Evolutionary conservation across 768 basidiomycete species (phyloP).

Genomic region (Austroboletus eburneus): DNA sequence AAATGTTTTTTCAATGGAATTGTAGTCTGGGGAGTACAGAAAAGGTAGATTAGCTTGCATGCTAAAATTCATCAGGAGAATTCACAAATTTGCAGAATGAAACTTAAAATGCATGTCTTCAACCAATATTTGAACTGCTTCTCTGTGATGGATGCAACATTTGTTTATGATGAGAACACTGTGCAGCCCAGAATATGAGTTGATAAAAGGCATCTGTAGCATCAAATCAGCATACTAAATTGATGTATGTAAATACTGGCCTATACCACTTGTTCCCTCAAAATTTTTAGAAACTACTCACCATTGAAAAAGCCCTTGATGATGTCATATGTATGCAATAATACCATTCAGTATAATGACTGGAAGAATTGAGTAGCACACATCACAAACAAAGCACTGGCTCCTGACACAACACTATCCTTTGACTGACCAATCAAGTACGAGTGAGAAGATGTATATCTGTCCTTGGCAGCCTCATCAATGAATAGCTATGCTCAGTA

Average conservation of each 20-base stretch:
- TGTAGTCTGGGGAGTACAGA: slow-evolving; percentile 8
- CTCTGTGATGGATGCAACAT: slow-evolving; percentile 21
- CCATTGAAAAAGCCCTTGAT: slow-evolving; percentile 12
- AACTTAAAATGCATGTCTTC: slow-evolving; percentile 13
- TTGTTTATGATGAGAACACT: slow-evolving; percentile 24
- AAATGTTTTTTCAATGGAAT: slow-evolving; percentile 29
- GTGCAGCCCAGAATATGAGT: background rate
- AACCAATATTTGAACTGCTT: slow-evolving; percentile 16
- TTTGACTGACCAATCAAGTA: too few species aligned
- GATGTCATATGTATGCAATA: slow-evolving; percentile 9
- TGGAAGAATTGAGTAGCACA: slow-evolving; percentile 15
- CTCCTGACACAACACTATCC: too few species aligned
- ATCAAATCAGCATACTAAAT: too few species aligned
- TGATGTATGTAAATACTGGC: too few species aligned
- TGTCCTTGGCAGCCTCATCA: slow-evolving; percentile 4
- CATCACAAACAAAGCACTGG: background rate
- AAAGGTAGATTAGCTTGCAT: slow-evolving; percentile 23
- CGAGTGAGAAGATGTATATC: too few species aligned
- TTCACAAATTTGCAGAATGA: too few species aligned
- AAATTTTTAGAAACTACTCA: slow-evolving; percentile 4
- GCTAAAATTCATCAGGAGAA: too few species aligned
- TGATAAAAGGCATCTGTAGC: slow-evolving; percentile 5
- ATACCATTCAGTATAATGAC: slow-evolving; percentile 19
- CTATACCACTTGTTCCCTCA: slow-evolving; percentile 10
- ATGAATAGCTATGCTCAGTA: slow-evolving; percentile 17